Percentiles rank a stretch among this genome's conserved stretches.
Conservation (phyloP, 495 filamentous ascomycete species). For the Arthonia radiata region DNA sequence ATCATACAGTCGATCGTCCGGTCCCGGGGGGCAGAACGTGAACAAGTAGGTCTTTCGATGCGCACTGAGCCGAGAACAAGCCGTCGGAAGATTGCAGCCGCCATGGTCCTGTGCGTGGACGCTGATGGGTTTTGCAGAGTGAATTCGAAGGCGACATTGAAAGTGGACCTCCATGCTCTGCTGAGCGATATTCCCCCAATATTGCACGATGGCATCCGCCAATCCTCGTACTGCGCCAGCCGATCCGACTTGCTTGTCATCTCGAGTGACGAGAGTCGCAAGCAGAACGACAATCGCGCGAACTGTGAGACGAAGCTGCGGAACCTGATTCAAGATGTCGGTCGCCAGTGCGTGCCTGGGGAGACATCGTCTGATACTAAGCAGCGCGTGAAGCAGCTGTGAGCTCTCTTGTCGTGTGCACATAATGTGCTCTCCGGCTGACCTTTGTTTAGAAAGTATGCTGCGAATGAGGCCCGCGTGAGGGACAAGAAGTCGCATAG, state of each 20-base stretch:
- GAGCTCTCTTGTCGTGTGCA: slow-evolving; percentile 11
- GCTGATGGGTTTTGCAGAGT: slow-evolving; percentile 42
- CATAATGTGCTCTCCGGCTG: slow-evolving; percentile 1
- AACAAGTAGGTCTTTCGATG: slow-evolving; percentile 52
- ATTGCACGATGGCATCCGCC: slow-evolving; percentile 34
- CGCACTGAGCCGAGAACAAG: too few species aligned
- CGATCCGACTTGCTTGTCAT: slow-evolving; percentile 38
- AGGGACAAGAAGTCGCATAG: slow-evolving; percentile 53
- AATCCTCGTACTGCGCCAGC: slow-evolving; percentile 44
- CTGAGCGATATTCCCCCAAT: slow-evolving; percentile 37
- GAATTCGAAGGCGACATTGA: slow-evolving; percentile 75
- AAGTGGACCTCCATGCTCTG: slow-evolving; percentile 30
- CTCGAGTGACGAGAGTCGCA: slow-evolving; percentile 40
- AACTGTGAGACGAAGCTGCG: slow-evolving; percentile 38
- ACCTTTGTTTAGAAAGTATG: slow-evolving; percentile 30
- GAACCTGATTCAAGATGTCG: slow-evolving; percentile 27
- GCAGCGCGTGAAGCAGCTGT: slow-evolving; percentile 38
- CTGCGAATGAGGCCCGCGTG: slow-evolving; percentile 44
- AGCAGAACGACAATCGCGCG: slow-evolving; percentile 37
- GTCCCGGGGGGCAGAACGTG: slow-evolving; percentile 84
- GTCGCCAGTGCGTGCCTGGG: slow-evolving; percentile 29
- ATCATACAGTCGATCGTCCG: slow-evolving; percentile 64
- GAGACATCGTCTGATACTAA: slow-evolving; percentile 36
- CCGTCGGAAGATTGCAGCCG: too few species aligned
- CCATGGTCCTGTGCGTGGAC: too few species aligned